Percentiles rank a stretch among this genome's conserved stretches.
Evolutionary conservation across 805 yeast genomes (phyloP).

Genomic region (Metschnikowia henanensis): DNA sequence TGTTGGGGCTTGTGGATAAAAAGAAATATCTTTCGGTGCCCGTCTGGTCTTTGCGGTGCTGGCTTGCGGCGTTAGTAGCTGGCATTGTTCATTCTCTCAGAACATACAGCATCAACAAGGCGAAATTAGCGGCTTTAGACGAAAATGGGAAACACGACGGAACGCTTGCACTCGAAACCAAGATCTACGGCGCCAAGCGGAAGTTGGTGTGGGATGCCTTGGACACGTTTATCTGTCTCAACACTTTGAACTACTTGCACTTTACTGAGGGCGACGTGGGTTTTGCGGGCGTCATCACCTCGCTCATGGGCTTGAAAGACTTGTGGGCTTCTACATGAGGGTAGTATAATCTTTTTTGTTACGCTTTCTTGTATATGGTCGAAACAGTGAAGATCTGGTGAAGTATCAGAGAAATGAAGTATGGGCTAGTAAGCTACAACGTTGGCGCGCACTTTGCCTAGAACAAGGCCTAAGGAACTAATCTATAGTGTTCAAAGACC

Average conservation of each 20-base stretch:
- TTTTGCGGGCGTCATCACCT: constrained; percentile 79
- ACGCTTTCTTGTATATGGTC: no score
- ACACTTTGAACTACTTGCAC: constrained; percentile 58
- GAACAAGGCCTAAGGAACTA: no score
- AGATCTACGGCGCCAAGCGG: constrained; percentile 51
- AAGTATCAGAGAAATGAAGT: no score
- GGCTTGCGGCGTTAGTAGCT: constrained; percentile 71
- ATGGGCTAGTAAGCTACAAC: no score
- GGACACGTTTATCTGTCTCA: constrained; percentile 74
- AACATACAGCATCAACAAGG: constrained; percentile 47
- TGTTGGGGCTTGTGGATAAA: constrained; percentile 53
- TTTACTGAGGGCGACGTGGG: constrained; percentile 81
- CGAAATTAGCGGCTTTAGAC: constrained; percentile 29
- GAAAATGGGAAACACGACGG: constrained; percentile 27
- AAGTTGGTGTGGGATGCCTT: constrained; percentile 75
- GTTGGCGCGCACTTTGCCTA: no score
- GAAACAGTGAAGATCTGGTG: no score
- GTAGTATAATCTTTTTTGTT: no score
- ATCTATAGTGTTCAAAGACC: no score
- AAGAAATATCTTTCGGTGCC: constrained; percentile 51
- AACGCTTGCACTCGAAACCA: constrained; percentile 39
- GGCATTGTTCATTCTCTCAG: constrained; percentile 62
- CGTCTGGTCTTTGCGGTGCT: constrained; percentile 63
- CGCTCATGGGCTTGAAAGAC: constrained; percentile 73
- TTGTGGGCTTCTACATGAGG: constrained; percentile 53